Evolutionary conservation across 805 yeast species (phyloP).

Genomic region (Suhomyces faveliae): DNA sequence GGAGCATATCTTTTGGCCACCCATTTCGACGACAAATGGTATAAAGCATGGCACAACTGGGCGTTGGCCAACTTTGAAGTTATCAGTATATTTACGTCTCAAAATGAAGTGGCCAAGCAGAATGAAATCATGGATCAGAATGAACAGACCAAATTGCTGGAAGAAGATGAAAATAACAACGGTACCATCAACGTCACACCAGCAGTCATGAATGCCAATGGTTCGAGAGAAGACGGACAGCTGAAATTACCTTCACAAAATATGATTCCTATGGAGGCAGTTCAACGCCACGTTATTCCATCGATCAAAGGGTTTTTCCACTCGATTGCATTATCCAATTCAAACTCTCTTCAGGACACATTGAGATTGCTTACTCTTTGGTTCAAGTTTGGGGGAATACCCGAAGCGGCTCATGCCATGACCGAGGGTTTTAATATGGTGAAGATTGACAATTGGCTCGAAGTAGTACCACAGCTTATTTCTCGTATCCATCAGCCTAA

Average conservation of each 20-base stretch:
- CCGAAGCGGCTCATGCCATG: conserved; percentile 89
- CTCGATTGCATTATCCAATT: conserved; percentile 81
- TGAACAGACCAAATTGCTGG: conserved; percentile 19
- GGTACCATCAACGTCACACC: not conserved
- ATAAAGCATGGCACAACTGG: conserved; percentile 99
- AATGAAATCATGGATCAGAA: conserved; percentile 30
- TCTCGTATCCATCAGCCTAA: conserved; percentile 96
- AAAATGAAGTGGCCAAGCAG: conserved; percentile 19
- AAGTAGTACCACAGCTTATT: conserved; percentile 91
- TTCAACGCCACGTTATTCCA: conserved; percentile 88
- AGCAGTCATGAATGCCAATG: not conserved
- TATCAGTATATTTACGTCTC: conserved; percentile 56
- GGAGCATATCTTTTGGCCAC: conserved; percentile 94
- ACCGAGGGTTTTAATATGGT: conserved; percentile 88
- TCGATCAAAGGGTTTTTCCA: conserved; percentile 96
- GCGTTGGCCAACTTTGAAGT: conserved; percentile 97
- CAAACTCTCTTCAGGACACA: conserved; percentile 91
- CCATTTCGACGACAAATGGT: conserved; percentile 90
- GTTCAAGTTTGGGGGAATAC: conserved; percentile 94
- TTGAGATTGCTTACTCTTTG: conserved; percentile 85
- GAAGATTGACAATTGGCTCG: conserved; percentile 89
- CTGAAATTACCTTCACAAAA: conserved; percentile 11
- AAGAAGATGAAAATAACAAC: conserved; percentile 13
- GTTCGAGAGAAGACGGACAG: conserved; percentile 4
- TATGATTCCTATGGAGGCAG: conserved; percentile 49